Percentiles rank a stretch among this genome's conserved stretches.
These are phyloP conservation scores for Suillus plorans DNA, from an alignment of 768 basidiomycete genomes.

Conservation along the genomic window DNA sequence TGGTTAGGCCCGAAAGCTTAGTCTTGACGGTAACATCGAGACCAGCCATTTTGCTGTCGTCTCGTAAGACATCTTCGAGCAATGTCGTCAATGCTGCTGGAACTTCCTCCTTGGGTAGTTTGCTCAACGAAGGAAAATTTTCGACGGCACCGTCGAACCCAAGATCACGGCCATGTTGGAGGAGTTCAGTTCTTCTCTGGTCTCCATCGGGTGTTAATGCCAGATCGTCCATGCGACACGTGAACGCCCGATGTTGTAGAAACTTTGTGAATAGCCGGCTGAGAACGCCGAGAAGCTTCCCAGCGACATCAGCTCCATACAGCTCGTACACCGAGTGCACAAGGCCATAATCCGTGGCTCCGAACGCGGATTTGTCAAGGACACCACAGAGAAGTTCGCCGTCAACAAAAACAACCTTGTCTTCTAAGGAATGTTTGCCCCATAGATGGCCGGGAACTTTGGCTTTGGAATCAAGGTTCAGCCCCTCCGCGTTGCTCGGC, in stretches of 20 bases:
- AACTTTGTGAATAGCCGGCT: conserved; percentile 96
- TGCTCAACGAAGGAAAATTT: conserved; percentile 76
- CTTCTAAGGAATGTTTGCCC: conserved; percentile 79
- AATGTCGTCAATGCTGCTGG: conserved; percentile 58
- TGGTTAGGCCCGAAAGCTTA: conserved; percentile 82
- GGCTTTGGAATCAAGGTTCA: conserved; percentile 82
- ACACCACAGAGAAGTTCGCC: conserved; percentile 93
- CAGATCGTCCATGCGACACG: conserved; percentile 98
- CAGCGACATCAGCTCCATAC: conserved; percentile 87
- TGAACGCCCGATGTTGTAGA: conserved; percentile 94
- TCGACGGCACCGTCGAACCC: conserved; percentile 90
- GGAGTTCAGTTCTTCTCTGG: conserved; percentile 59
- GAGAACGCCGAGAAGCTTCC: conserved; percentile 88
- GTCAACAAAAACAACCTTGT: conserved; percentile 85
- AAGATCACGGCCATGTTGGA: conserved; percentile 64
- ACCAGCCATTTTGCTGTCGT: conserved; percentile 97
- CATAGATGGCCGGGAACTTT: conserved; percentile 89
- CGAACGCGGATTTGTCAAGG: conserved; percentile 96
- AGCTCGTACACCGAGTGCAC: conserved; percentile 97
- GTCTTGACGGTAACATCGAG: conserved; percentile 91
- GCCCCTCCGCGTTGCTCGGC: conserved; percentile 71
- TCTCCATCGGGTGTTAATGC: conserved; percentile 85
- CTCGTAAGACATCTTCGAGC: conserved; percentile 89
- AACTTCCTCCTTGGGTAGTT: conserved; percentile 51
- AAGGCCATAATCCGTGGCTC: conserved; percentile 92